These are phyloP conservation scores for Neofusicoccum umdonicola DNA, from an alignment of 2,329 filamentous ascomycete species.

Conservation along the genomic window DNA sequence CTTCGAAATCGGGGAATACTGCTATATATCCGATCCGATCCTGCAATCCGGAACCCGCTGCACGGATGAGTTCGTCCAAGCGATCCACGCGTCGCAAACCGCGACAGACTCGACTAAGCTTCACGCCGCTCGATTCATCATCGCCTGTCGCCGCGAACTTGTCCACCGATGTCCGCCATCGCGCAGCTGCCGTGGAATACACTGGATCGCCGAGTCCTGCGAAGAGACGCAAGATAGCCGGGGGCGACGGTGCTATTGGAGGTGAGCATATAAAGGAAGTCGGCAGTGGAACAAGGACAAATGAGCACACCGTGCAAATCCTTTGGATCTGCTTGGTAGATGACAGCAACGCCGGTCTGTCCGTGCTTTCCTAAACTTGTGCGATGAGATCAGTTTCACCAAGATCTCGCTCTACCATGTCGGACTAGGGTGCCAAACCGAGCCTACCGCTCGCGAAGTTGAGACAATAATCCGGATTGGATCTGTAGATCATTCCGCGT, in stretches of 20 bases:
- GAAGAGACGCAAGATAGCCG: slow-evolving; percentile 27
- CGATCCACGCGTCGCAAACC: background rate
- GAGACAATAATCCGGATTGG: too few species aligned
- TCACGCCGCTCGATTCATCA: slow-evolving; percentile 42
- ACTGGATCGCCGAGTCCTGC: slow-evolving; percentile 26
- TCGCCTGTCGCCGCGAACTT: slow-evolving; percentile 36
- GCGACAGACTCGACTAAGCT: slow-evolving; percentile 44
- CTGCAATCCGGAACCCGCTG: too few species aligned
- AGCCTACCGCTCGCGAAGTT: too few species aligned
- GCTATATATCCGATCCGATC: background rate
- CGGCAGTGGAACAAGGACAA: background rate
- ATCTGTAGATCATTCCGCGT: too few species aligned
- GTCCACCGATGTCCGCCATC: slow-evolving; percentile 31
- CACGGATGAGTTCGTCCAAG: background rate
- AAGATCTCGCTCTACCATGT: too few species aligned
- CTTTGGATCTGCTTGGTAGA: too few species aligned
- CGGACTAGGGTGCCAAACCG: too few species aligned
- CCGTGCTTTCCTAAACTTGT: too few species aligned
- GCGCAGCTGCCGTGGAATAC: slow-evolving; percentile 34
- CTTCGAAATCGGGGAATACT: too few species aligned
- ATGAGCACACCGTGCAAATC: too few species aligned
- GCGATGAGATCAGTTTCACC: too few species aligned
- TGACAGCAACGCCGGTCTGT: too few species aligned
- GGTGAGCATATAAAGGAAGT: background rate
- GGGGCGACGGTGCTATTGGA: background rate